phyloP scores from a whole-genome alignment of 192 early-diverging fungal genomes.

The Coemansia sp. region DNA sequence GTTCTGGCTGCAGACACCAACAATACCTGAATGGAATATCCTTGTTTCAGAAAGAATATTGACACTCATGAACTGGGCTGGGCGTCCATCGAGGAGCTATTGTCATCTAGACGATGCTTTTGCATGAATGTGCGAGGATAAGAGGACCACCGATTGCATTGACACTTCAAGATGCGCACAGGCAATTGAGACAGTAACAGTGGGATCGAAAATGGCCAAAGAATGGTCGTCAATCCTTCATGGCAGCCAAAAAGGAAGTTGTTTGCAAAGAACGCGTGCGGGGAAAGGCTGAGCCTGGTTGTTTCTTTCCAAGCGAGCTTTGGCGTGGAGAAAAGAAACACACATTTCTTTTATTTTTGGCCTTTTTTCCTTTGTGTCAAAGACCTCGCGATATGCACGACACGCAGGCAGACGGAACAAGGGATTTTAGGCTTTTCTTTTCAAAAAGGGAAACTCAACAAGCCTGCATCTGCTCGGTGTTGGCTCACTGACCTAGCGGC shows the following conservation, averaged over 20 bases:
- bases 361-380: background rate
- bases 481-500: background rate
- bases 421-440: constrained; percentile 1
- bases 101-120: too few species aligned
- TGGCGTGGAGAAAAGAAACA: background rate
- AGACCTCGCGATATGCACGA: background rate
- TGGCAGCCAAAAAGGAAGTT: background rate
- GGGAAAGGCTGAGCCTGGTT: background rate
- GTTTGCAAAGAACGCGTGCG: background rate
- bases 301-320: background rate
- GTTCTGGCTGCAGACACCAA: too few species aligned
- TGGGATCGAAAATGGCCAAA: background rate
- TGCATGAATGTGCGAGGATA: too few species aligned
- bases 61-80: too few species aligned
- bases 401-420: background rate
- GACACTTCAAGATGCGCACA: background rate
- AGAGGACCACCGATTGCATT: too few species aligned
- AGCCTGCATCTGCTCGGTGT: background rate
- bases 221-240: background rate
- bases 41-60: too few species aligned
- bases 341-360: background rate
- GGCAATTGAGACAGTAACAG: background rate
- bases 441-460: background rate
- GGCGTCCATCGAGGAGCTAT: too few species aligned
- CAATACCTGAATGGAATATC: too few species aligned